Evolutionary conservation across 1,284 basidiomycete species (phyloP).

Genomic region (Fistulina hepatica): DNA sequence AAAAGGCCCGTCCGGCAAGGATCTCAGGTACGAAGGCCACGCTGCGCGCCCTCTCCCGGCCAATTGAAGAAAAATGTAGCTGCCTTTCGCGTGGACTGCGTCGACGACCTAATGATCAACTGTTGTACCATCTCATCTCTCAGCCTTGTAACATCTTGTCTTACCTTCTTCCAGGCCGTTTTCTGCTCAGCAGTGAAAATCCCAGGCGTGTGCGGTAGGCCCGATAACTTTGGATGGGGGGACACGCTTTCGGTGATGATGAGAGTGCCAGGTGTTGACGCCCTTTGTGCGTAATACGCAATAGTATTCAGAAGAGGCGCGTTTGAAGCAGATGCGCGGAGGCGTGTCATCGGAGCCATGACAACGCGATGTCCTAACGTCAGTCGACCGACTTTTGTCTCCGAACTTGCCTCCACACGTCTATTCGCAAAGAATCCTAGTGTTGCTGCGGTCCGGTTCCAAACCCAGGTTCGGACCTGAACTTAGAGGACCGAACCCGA

Average conservation of each 20-base stretch:
- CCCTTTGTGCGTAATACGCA: constrained; percentile 40
- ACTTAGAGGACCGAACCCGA: too few relatives aligned
- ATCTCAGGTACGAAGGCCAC: constrained; percentile 5
- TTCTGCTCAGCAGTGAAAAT: constrained; percentile 37
- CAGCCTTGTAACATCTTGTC: constrained; percentile 5
- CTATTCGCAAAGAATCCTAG: too few relatives aligned
- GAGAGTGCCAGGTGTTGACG: constrained; percentile 31
- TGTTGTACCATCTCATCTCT: too few relatives aligned
- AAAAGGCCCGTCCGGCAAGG: constrained; percentile 9
- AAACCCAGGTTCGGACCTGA: too few relatives aligned
- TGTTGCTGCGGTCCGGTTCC: too few relatives aligned
- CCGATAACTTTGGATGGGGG: constrained; percentile 30
- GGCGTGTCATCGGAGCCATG: constrained; percentile 35
- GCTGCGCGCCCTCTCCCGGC: constrained; percentile 18
- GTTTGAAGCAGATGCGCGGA: constrained; percentile 10
- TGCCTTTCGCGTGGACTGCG: constrained; percentile 22
- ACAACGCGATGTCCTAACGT: constrained; percentile 41
- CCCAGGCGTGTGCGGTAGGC: constrained; percentile 28
- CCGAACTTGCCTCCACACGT: constrained; percentile 1
- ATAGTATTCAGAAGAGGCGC: constrained; percentile 23
- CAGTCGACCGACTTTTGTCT: too few relatives aligned
- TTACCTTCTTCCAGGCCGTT: constrained; percentile 35
- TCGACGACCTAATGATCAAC: constrained; percentile 15
- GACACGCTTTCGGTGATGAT: constrained; percentile 39
- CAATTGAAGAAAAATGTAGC: constrained; percentile 20